Evolutionary conservation across 2,329 filamentous ascomycete species (phyloP).

Genomic region (Claviceps lovelessii): DNA sequence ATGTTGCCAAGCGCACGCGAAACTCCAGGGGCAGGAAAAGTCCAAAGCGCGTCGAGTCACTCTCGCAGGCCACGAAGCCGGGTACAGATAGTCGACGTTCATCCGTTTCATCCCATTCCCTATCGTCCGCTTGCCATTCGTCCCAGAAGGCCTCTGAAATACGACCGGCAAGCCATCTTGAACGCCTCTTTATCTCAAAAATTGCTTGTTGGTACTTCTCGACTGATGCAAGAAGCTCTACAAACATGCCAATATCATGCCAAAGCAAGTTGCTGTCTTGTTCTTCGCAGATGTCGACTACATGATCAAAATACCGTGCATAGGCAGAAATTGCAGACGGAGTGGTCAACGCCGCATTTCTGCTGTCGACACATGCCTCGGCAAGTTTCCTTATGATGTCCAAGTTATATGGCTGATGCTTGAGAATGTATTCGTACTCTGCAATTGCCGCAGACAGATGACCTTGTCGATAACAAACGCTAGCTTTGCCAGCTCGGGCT

Average conservation of each 20-base stretch:
- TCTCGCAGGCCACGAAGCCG: constrained; percentile 42
- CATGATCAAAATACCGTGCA: constrained; percentile 29
- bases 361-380: constrained; percentile 40
- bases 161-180: constrained; percentile 72
- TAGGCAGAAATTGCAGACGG: constrained; percentile 34
- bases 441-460: constrained; percentile 37
- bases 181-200: constrained; percentile 52
- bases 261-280: constrained; percentile 40
- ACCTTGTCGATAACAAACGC: constrained; percentile 41
- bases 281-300: constrained; percentile 18
- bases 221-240: constrained; percentile 60
- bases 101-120: constrained; percentile 74
- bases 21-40: constrained; percentile 64
- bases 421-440: constrained; percentile 42
- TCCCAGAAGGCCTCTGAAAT: constrained; percentile 67
- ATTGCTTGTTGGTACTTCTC: constrained; percentile 53
- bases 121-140: constrained; percentile 53
- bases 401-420: constrained; percentile 37
- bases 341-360: constrained; percentile 26
- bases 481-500: constrained; percentile 45
- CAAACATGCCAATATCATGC: constrained; percentile 74
- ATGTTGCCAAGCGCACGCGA: constrained; percentile 68
- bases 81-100: constrained; percentile 48
- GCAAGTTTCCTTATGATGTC: constrained; percentile 40
- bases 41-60: constrained; percentile 50